Evolutionary conservation across 1,284 basidiomycete genomes (phyloP), one percentile per base, ranked within the genome.

Genomic region (Anthracocystis walkeri): DNA sequence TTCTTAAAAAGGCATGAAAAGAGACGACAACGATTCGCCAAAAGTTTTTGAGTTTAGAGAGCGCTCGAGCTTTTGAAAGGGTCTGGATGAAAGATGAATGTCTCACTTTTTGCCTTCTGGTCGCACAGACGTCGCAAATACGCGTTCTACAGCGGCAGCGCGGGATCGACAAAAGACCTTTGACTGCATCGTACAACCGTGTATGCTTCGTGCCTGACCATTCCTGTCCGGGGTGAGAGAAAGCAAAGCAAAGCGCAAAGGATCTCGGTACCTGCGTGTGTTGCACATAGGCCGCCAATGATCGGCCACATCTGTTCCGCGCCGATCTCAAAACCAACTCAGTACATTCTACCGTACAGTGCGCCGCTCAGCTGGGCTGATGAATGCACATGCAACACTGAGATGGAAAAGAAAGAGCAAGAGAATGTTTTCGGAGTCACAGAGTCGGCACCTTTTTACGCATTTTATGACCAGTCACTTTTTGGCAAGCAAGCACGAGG

Each of bases 201-300:
- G 54, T 35, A 35, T 25, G 20, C 25, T 27, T 56, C 31, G 31
- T 56, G 44, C 54, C 54, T 55, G 53, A 33, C 16, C 41, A 45
- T 55, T 41, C 4, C 33, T 11, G 50, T 4, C 20, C 29, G 20
- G 23, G 12, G 21, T 38, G 16, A 12, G 35, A 14, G 29, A 29
- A 29, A 29, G n/a, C n/a, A 16, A 16, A 38, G 3, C 14, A 38
- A 38, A 38, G n/a, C n/a, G n/a, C n/a, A n/a, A n/a, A n/a, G n/a
- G 35, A 16, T 38, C 35, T 14, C 35, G 18, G 51, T 53, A 27
- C 54, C 54, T 56, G 54, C 54, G 27, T 56, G 20, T 12, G n/a
- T 14, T 25, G 44, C 25, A 4, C 7, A 16, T 6, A 6, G 12
- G 44, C 16, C 44, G 29, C 18, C 48, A 31, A 31, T 31, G 16